These are phyloP conservation scores for Circinella minor DNA, from an alignment of 371 early-diverging fungal species.

Conservation along the genomic window DNA sequence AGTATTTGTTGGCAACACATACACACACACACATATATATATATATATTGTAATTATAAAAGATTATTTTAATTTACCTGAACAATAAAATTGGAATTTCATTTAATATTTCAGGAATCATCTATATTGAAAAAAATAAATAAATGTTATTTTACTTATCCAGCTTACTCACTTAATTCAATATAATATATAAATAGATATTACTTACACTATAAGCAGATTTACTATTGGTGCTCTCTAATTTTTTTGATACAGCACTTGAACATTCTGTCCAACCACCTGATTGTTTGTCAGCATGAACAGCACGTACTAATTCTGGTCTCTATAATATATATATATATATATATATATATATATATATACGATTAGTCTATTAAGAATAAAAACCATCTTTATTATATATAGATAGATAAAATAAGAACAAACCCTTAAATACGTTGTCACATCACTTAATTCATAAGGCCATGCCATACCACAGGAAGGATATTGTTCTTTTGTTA, in stretches of 20 bases:
- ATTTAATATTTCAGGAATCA: slow-evolving; percentile 59
- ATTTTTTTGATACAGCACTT: slow-evolving; percentile 44
- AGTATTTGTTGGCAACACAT: no score
- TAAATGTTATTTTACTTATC: not conserved
- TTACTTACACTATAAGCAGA: slow-evolving; percentile 54
- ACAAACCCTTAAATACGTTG: slow-evolving; percentile 64
- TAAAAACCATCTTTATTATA: not conserved
- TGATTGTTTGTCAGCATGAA: slow-evolving; percentile 59
- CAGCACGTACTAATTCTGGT: slow-evolving; percentile 54
- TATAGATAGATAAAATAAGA: not conserved
- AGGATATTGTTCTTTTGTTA: slow-evolving; percentile 60
- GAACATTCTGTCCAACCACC: slow-evolving; percentile 74
- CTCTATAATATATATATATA: slow-evolving; percentile 47
- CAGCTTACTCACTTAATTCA: no score
- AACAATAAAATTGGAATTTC: slow-evolving; percentile 63
- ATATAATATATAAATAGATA: not conserved
- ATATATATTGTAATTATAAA: no score
- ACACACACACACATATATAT: no score
- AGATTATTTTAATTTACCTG: slow-evolving; percentile 41
- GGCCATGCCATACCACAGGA: slow-evolving; percentile 84
- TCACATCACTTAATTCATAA: slow-evolving; percentile 63
- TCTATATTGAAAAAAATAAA: slow-evolving; percentile 13
- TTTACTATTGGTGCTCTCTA: slow-evolving; percentile 50
- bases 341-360: not conserved
- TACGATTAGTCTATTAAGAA: not conserved